phyloP scores from a whole-genome alignment of 805 yeast genomes.

The Ogataea methanolica region DNA sequence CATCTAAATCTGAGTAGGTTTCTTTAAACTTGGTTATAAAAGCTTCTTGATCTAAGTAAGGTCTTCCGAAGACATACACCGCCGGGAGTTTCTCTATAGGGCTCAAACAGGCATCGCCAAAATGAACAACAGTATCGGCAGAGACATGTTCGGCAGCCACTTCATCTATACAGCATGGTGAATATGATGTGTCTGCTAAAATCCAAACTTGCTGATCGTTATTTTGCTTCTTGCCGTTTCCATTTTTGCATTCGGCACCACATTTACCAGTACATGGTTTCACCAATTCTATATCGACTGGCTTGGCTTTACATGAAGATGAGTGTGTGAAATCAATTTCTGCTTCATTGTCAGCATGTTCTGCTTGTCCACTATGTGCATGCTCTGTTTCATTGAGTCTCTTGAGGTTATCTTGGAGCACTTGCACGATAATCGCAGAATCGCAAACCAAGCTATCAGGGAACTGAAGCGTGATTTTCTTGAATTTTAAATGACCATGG shows the following conservation, averaged over 20 bases:
- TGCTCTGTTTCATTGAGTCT: constrained; percentile 4
- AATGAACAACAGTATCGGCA: constrained; percentile 83
- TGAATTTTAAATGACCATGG: constrained; percentile 30
- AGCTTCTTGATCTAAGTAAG: constrained; percentile 42
- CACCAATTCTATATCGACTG: constrained; percentile 21
- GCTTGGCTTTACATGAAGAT: not conserved
- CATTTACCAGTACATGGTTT: constrained; percentile 24
- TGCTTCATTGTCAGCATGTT: not conserved
- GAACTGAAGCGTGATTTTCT: constrained; percentile 76
- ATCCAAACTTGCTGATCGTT: constrained; percentile 54
- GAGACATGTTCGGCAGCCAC: constrained; percentile 92
- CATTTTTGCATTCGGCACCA: constrained; percentile 24
- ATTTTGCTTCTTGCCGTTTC: constrained; percentile 8
- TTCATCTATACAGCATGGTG: constrained; percentile 94
- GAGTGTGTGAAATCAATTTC: constrained; percentile 7
- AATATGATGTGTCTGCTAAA: constrained; percentile 92
- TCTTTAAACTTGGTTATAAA: constrained; percentile 38
- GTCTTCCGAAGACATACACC: constrained; percentile 74
- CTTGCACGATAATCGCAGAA: constrained; percentile 63
- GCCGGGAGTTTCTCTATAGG: constrained; percentile 71
- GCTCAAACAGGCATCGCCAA: constrained; percentile 92
- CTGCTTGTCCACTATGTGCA: constrained; percentile 5
- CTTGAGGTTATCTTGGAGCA: constrained; percentile 39
- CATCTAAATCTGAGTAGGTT: constrained; percentile 35
- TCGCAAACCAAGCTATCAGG: constrained; percentile 81